A percentile compares a stretch with the other conserved stretches of the same genome.
Evolutionary conservation across 1,284 basidiomycete genomes (phyloP).

Genomic region (Apiotrichum domesticum): DNA sequence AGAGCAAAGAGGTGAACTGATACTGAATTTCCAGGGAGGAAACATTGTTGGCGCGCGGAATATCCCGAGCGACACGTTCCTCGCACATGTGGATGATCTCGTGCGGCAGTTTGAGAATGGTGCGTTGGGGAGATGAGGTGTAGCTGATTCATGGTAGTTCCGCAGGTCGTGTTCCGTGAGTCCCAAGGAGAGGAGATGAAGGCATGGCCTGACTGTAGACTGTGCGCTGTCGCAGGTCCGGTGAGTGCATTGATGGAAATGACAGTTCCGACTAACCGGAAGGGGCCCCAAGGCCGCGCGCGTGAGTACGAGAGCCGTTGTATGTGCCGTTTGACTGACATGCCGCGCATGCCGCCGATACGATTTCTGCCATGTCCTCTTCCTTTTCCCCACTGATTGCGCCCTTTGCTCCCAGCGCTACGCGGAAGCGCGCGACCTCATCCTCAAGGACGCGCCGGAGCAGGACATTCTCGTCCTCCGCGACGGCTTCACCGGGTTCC

Average conservation of each 20-base stretch:
- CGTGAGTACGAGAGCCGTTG: conserved; percentile 20
- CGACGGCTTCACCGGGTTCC: conserved; percentile 46
- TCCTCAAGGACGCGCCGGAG: conserved; percentile 18
- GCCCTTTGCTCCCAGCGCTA: conserved; percentile 32
- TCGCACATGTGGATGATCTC: conserved; percentile 32
- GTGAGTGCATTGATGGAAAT: conserved; percentile 15
- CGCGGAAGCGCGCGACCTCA: conserved; percentile 32
- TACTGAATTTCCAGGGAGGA: conserved; percentile 35
- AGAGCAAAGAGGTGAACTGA: conserved; percentile 9
- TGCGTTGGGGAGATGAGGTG: conserved; percentile 11
- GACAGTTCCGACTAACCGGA: background rate
- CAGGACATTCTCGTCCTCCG: conserved; percentile 46
- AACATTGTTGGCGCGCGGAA: conserved; percentile 45
- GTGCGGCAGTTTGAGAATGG: conserved; percentile 34
- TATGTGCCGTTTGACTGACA: background rate
- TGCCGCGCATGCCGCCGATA: background rate
- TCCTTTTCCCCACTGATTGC: background rate
- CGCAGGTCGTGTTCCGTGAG: conserved; percentile 45
- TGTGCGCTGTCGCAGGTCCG: conserved; percentile 45
- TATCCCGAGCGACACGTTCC: conserved; percentile 39
- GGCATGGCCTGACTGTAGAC: conserved; percentile 22
- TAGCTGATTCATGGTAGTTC: conserved; percentile 24
- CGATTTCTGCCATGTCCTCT: background rate
- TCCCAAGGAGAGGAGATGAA: background rate
- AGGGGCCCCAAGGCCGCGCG: conserved; percentile 46